Evolutionary conservation across 2,329 filamentous ascomycete genomes (phyloP).

Genomic region (Tolypocladium endophyticum): DNA sequence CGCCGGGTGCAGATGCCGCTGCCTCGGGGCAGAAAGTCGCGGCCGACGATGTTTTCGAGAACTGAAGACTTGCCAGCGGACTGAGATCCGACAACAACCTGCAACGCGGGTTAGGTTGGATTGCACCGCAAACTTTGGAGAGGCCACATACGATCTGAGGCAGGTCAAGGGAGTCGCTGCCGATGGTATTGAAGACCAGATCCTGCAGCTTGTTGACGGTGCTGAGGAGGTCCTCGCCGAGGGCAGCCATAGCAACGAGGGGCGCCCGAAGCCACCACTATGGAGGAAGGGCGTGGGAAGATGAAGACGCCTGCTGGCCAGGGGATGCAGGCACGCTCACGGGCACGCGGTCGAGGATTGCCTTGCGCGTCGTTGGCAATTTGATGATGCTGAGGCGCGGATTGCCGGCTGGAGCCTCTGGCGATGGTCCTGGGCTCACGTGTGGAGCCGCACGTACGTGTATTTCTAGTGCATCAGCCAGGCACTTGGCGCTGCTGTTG

Average conservation of each 20-base stretch:
- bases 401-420: not conserved
- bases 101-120: slow-evolving; percentile 8
- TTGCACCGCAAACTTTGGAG: not conserved
- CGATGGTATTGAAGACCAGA: slow-evolving; percentile 98
- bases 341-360: not conserved
- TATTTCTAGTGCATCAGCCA: not conserved
- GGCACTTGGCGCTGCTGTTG: not conserved
- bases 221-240: slow-evolving; percentile 88
- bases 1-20: slow-evolving; percentile 93
- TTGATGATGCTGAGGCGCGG: not conserved
- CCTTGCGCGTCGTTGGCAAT: slow-evolving; percentile 5
- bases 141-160: slow-evolving; percentile 78
- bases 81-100: slow-evolving; percentile 98
- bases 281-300: not conserved
- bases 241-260: slow-evolving; percentile 64
- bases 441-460: not conserved
- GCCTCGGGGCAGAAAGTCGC: slow-evolving; percentile 92
- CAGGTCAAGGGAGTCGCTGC: slow-evolving; percentile 93
- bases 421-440: not conserved
- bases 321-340: not conserved
- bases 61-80: slow-evolving; percentile 98
- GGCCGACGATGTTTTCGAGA: slow-evolving; percentile 95
- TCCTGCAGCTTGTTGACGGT: slow-evolving; percentile 99
- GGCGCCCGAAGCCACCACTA: not conserved
- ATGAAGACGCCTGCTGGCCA: not conserved